Conservation (phyloP, 2,329 filamentous ascomycete genomes). For the Fusarium sp. region DNA sequence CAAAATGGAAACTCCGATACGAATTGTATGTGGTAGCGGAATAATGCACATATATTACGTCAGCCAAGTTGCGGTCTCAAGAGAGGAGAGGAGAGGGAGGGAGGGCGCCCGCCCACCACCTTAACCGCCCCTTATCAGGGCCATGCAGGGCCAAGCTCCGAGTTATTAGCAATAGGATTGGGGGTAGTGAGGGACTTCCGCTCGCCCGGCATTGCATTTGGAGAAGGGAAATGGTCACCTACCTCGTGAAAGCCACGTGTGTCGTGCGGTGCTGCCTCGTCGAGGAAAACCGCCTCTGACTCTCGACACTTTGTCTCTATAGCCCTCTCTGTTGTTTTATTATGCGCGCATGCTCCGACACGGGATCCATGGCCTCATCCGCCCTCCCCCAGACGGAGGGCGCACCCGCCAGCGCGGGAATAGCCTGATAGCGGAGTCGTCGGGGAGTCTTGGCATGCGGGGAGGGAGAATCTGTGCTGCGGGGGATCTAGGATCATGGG, state of each 20-base stretch:
- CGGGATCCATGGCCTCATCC: not conserved
- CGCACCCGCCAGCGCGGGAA: not conserved
- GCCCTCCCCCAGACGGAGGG: not conserved
- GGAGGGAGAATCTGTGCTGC: constrained; percentile 11
- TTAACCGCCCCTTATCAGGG: not conserved
- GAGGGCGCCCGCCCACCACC: not conserved
- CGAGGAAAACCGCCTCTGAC: constrained; percentile 11
- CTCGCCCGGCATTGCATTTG: constrained; percentile 13
- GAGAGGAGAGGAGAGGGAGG: not conserved
- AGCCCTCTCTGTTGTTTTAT: not conserved
- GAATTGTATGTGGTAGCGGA: not conserved
- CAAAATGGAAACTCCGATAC: constrained; percentile 2
- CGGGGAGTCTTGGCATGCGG: constrained; percentile 23
- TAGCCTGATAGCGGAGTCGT: constrained; percentile 7
- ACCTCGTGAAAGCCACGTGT: constrained; percentile 13
- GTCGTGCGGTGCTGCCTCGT: constrained; percentile 1
- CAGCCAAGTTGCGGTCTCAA: constrained; percentile 5
- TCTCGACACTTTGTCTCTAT: not conserved
- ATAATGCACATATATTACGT: not conserved
- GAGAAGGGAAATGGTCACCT: not conserved
- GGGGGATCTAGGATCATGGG: constrained; percentile 11
- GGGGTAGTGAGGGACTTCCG: constrained; percentile 9
- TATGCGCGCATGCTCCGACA: not conserved
- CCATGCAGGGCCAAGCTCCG: constrained; percentile 18
- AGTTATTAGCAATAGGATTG: not conserved